phyloP scores from a whole-genome alignment of 176 grass and related monocot species.

The Eleusine coracana region DNA sequence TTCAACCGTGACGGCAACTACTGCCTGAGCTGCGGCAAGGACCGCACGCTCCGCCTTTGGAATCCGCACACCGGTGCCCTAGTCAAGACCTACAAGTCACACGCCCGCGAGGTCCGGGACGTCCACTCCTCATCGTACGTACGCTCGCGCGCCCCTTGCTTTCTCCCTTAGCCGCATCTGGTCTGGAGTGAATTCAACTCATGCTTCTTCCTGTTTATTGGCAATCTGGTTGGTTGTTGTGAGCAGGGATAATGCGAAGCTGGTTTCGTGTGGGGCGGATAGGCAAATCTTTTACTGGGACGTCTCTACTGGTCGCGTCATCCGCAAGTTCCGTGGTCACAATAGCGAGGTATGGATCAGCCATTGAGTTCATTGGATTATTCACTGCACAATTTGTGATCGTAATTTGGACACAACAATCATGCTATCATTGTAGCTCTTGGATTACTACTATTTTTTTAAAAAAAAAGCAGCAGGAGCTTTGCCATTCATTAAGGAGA shows the following conservation, averaged over 20 bases:
- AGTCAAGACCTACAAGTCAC: constrained; percentile 94
- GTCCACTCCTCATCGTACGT: constrained; percentile 79
- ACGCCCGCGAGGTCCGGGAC: constrained; percentile 93
- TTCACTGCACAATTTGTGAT: background rate
- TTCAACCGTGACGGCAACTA: constrained; percentile 95
- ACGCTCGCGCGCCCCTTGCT: background rate
- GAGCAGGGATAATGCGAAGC: constrained; percentile 82
- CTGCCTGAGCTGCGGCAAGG: constrained; percentile 97
- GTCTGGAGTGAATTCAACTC: constrained; percentile 2
- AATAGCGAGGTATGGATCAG: constrained; percentile 73
- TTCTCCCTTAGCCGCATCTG: constrained; percentile 6
- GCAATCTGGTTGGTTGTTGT: background rate
- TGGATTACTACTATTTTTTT: too few relatives aligned
- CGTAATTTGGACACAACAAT: constrained; percentile 1
- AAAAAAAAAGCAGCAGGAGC: too few relatives aligned
- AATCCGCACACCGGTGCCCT: constrained; percentile 85
- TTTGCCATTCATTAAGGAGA: too few relatives aligned
- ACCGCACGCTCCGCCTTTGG: constrained; percentile 91
- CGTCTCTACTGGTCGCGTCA: constrained; percentile 70
- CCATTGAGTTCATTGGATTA: background rate
- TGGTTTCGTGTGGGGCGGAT: constrained; percentile 87
- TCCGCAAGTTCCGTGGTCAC: constrained; percentile 95
- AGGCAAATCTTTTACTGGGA: constrained; percentile 97
- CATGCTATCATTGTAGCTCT: background rate
- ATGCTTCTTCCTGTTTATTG: background rate